Evolutionary conservation across 2,329 filamentous ascomycete species (phyloP), one percentile per base, ranked within the genome.

Genomic region (Cytospora mali): DNA sequence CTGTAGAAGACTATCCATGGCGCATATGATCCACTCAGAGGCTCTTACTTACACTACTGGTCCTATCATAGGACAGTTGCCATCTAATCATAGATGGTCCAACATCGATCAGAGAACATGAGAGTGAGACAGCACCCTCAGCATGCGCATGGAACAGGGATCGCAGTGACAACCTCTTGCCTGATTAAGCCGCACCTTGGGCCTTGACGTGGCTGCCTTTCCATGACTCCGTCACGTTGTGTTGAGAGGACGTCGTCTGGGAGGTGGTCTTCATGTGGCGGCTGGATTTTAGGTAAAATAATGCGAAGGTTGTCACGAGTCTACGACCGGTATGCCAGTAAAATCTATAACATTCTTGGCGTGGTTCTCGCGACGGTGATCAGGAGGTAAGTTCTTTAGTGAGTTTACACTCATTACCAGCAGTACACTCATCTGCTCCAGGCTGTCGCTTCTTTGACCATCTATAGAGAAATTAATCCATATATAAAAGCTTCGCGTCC

Each of bases 311-410:
- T 46, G 5, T n/a, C n/a, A n/a, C n/a, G n/a, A n/a, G n/a, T 23
- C 13, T 39, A 23, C 31, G 18, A 48, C 27, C 18, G 23, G 31
- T 29, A 55, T 28, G 23, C 27, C 52, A 46, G 46, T n/a, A 42
- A 55, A 28, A 46, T 57, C 57, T 60, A 60, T 62, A 57, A 35
- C n/a, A n/a, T 28, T 33, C 35, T 27, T 23, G 28, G 29, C 35
- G 27, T 49, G n/a, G 55, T 21, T 46, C 31, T 55, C 39, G 33
- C 25, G 33, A 56, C 14, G n/a, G 28, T 48, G 52, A 55, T 62
- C 55, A 65, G 56, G 49, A 58, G 64, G 29, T 48, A 58, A 58
- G 61, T 65, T 58, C 59, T 33, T 64, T 64, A 55, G 62, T 58
- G 58, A 46, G 23, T 54, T 18, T 2, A 56, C 48, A 35, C 50